phyloP scores from a whole-genome alignment of 768 basidiomycete species.

The Mycena haematopus region DNA sequence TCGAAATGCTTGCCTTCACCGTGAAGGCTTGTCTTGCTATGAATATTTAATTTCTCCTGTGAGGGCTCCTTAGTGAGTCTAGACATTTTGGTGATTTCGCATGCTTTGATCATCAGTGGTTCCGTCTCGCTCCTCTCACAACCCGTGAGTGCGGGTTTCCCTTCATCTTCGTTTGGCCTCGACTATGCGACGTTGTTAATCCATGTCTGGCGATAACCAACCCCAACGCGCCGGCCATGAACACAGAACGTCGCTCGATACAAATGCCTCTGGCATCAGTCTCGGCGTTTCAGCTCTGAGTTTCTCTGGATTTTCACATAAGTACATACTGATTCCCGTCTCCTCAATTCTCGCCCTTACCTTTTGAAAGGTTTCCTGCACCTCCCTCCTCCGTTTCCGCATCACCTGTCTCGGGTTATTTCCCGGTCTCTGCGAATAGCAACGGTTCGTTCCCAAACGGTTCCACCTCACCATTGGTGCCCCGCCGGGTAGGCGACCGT shows the following conservation, averaged over 20 bases:
- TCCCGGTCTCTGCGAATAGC: slow-evolving; percentile 32
- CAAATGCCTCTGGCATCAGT: slow-evolving; percentile 60
- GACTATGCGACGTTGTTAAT: slow-evolving; percentile 25
- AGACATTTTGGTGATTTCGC: too few species aligned
- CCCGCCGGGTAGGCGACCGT: slow-evolving; percentile 23
- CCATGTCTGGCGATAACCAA: slow-evolving; percentile 16
- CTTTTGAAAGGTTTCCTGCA: slow-evolving; percentile 49
- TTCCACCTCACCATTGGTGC: slow-evolving; percentile 34
- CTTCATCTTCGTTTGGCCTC: slow-evolving; percentile 18
- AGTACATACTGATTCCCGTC: slow-evolving; percentile 13
- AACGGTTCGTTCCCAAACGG: slow-evolving; percentile 28
- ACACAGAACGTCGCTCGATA: slow-evolving; percentile 50
- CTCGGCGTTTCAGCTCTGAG: slow-evolving; percentile 64
- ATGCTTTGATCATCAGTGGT: too few species aligned
- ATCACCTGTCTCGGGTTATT: slow-evolving; percentile 45
- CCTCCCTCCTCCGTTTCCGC: slow-evolving; percentile 56
- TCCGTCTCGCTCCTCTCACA: neutral
- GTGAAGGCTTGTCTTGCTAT: too few species aligned
- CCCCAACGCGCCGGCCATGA: slow-evolving; percentile 39
- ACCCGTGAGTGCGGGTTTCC: neutral
- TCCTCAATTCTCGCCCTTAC: slow-evolving; percentile 38
- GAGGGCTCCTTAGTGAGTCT: neutral
- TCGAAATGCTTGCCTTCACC: too few species aligned
- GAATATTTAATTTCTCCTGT: too few species aligned
- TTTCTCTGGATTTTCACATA: slow-evolving; percentile 39